Percentiles rank a stretch among this genome's conserved stretches.
phyloP scores from a whole-genome alignment of 202 grass and related monocot species.

The Sporobolus alterniflorus region DNA sequence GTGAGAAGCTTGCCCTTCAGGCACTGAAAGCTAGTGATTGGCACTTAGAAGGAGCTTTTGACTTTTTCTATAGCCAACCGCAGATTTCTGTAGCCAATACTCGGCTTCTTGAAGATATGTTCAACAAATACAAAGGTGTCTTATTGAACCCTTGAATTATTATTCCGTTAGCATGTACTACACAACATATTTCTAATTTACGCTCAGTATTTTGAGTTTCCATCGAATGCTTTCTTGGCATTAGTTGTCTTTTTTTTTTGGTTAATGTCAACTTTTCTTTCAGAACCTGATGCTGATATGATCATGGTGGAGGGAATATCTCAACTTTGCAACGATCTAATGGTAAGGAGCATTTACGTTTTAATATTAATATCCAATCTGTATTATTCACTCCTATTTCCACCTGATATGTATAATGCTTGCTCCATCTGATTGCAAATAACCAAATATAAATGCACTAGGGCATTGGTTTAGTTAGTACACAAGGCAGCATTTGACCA shows the following conservation, averaged over 20 bases:
- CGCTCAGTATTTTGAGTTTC: not conserved
- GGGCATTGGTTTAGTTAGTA: not conserved
- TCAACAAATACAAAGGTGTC: conserved; percentile 93
- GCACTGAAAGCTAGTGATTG: conserved; percentile 97
- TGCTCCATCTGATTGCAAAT: conserved; percentile 8
- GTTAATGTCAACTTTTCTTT: conserved; percentile 32
- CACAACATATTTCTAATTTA: conserved; percentile 5
- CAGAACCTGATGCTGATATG: conserved; percentile 95
- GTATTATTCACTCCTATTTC: not conserved
- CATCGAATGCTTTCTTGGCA: not conserved
- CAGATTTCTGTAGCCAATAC: conserved; percentile 81
- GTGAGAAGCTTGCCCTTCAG: conserved; percentile 97
- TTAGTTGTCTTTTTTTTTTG: not conserved
- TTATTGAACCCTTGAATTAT: not conserved
- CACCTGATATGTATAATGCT: conserved; percentile 14
- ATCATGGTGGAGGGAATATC: conserved; percentile 93
- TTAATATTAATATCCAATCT: not conserved
- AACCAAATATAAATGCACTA: not conserved
- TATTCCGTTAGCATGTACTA: not conserved
- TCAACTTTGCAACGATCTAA: conserved; percentile 93
- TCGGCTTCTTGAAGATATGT: conserved; percentile 84
- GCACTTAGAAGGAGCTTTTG: conserved; percentile 99
- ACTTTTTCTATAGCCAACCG: conserved; percentile 95
- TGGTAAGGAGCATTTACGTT: conserved; percentile 48
- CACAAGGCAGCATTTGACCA: not conserved